These are phyloP conservation scores for Cordyceps farinosa DNA, from an alignment of 2,329 filamentous ascomycete genomes.

Conservation along the genomic window DNA sequence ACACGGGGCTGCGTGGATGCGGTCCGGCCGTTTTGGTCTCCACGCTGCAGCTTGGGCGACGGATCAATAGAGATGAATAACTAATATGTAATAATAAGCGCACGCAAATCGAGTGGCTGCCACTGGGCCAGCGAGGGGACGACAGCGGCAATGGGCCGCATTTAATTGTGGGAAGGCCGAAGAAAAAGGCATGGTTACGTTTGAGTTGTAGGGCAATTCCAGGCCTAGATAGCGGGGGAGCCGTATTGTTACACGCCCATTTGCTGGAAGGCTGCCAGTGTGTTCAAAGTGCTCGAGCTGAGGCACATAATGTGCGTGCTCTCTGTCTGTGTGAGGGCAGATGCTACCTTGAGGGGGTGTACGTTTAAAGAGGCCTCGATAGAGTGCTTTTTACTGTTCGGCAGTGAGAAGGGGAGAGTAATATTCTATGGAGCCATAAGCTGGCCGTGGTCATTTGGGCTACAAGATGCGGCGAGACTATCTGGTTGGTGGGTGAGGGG, in stretches of 20 bases:
- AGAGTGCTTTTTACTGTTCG: background rate
- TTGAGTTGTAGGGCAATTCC: background rate
- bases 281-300: background rate
- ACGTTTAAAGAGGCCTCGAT: background rate
- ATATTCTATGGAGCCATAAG: constrained; percentile 17
- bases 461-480: background rate
- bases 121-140: background rate
- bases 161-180: constrained; percentile 9
- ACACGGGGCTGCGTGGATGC: background rate
- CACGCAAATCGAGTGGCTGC: background rate
- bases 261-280: background rate
- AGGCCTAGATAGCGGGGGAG: background rate
- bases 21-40: background rate
- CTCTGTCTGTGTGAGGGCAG: background rate
- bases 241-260: constrained; percentile 3
- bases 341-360: constrained; percentile 11
- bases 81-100: constrained; percentile 4
- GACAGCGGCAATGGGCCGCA: constrained; percentile 9
- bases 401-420: constrained; percentile 1
- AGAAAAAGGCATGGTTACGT: constrained; percentile 8
- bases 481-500: background rate
- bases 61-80: background rate
- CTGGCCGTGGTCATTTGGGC: background rate
- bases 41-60: background rate
- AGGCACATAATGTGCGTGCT: background rate